A percentile compares a stretch with the other conserved stretches of the same genome.
Evolutionary conservation across 2,329 filamentous ascomycete species (phyloP).

Genomic region (Dothistroma septosporum): DNA sequence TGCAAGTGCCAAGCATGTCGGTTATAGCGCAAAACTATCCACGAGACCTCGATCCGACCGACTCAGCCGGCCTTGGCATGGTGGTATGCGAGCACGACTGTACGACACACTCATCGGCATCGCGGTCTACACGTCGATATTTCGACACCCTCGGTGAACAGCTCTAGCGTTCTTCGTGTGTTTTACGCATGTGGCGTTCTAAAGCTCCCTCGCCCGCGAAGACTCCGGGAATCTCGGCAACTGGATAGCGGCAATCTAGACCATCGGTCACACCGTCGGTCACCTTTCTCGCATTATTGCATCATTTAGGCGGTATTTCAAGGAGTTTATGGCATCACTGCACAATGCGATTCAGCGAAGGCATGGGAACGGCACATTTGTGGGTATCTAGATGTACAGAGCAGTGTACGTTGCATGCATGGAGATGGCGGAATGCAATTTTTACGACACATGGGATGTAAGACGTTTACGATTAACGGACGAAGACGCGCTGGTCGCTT

Average conservation of each 20-base stretch:
- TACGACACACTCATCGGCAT: not conserved
- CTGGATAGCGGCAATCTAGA: not conserved
- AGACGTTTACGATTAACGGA: not conserved
- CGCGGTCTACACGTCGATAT: not conserved
- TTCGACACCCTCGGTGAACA: not conserved
- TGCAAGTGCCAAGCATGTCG: not conserved
- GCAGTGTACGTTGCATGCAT: not conserved
- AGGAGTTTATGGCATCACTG: not conserved
- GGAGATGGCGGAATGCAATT: not conserved
- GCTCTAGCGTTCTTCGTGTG: not conserved
- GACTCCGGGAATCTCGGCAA: not conserved
- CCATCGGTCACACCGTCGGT: not conserved
- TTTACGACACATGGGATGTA: not conserved
- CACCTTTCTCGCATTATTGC: not conserved
- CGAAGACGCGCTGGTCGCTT: not conserved
- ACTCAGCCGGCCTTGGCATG: conserved; percentile 10
- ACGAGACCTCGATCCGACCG: not conserved
- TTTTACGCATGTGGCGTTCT: not conserved
- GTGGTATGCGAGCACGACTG: not conserved
- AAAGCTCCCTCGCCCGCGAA: not conserved
- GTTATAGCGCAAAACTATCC: not conserved
- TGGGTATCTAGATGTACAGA: not conserved
- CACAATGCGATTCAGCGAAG: not conserved
- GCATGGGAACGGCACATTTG: not conserved
- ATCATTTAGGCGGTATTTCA: not conserved